A percentile compares a stretch with the other conserved stretches of the same genome.
Evolutionary conservation across 1,139 yeast genomes (phyloP).

Genomic region (Suhomyces yuchorum): DNA sequence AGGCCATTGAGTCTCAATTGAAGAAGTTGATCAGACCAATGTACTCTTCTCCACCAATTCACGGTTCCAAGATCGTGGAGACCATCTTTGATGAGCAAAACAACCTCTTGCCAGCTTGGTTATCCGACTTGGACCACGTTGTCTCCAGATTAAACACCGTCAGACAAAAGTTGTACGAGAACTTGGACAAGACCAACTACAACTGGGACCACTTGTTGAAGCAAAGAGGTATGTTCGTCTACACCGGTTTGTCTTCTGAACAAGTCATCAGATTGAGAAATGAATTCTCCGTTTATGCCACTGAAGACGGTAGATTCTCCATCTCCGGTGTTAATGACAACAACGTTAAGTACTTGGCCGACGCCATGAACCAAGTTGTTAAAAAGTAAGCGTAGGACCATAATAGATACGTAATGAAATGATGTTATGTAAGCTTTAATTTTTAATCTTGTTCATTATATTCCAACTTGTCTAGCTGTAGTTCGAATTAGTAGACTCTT

Average conservation of each 20-base stretch:
- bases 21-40: slow-evolving; percentile 81
- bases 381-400: slow-evolving; percentile 23
- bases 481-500: no score
- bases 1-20: slow-evolving; percentile 71
- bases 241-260: slow-evolving; percentile 72
- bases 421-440: background rate
- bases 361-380: slow-evolving; percentile 66
- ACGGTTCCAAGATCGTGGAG: slow-evolving; percentile 88
- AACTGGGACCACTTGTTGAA: slow-evolving; percentile 85
- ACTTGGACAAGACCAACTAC: slow-evolving; percentile 55
- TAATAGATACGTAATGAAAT: background rate
- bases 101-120: slow-evolving; percentile 72
- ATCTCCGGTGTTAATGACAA: slow-evolving; percentile 83
- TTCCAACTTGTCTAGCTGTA: no score
- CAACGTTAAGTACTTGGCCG: slow-evolving; percentile 82
- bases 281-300: slow-evolving; percentile 78
- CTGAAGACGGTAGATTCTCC: slow-evolving; percentile 88
- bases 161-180: slow-evolving; percentile 65
- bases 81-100: slow-evolving; percentile 61
- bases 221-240: slow-evolving; percentile 97
- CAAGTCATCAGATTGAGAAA: slow-evolving; percentile 73
- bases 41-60: slow-evolving; percentile 92
- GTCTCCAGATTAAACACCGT: slow-evolving; percentile 72
- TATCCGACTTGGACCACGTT: slow-evolving; percentile 72
- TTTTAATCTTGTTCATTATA: background rate